Evolutionary conservation across 2,329 filamentous ascomycete species (phyloP), one percentile per base, ranked within the genome.

Genomic region (Botrytis sinoallii): DNA sequence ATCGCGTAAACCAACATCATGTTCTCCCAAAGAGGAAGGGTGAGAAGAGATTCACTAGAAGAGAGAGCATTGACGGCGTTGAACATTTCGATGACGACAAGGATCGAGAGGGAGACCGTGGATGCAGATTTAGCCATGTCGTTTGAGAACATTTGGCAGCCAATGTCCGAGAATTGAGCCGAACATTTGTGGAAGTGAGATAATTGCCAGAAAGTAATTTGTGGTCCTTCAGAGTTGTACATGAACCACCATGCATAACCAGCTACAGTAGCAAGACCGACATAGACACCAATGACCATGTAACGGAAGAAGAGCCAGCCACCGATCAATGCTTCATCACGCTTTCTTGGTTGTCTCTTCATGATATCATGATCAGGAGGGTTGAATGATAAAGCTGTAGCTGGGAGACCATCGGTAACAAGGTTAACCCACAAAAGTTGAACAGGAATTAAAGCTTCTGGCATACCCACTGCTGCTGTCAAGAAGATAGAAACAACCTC

Each of bases 241-340:
- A 99, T 95, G 87, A 98, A 99, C 93, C 94, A 99, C 96, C 96
- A 99, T n/a, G 94, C 95, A 81, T 99, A 99, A 64, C 97, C 96
- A 80, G 92, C 94, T 32, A 99, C 97, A 5, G 96, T 99, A 71
- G 96, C 96, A 59, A 94, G 87, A 81, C 96, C 96, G 74, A 99
- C 96, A 77, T 99, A 99, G 14, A 90, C 94, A 75, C 96, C 96
- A 79, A 99, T 96, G 68, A 98, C 91, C 86, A 99, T 90, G 84
- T 99, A 99, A 71, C 96, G 91, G 88, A 98, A 94, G 86, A 99
- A 98, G 57, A 99, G 85, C 96, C 96, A 99, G 74, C 95, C 94
- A 63, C 93, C 91, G 71, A 99, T 95, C 69, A 99, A 91, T 10
- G 93, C 86, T 84, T 99, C 97, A 79, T 98, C 94, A 74, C 96